Conservation (phyloP, 768 basidiomycete genomes). For the Suillus subalutaceus region DNA sequence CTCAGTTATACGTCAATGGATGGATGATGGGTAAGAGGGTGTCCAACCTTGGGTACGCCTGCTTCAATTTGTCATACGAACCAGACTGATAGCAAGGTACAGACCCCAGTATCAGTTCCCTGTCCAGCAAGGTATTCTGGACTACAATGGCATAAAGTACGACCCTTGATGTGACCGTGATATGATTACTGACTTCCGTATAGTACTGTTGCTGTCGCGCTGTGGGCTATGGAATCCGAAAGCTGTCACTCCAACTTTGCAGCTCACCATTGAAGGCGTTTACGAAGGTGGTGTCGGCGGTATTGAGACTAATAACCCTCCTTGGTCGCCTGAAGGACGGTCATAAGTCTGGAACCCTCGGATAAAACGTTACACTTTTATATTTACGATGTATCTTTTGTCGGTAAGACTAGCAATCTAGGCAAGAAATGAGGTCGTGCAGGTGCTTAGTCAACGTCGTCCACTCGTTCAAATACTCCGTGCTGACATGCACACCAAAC, state of each 20-base stretch:
- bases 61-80: conserved; percentile 7
- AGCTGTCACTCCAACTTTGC: conserved; percentile 51
- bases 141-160: conserved; percentile 74
- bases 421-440: too few relatives aligned
- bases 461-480: too few relatives aligned
- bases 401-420: too few relatives aligned
- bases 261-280: conserved; percentile 55
- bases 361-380: background rate
- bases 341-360: background rate
- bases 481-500: background rate
- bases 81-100: background rate
- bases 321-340: conserved; percentile 42
- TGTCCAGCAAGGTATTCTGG: conserved; percentile 78
- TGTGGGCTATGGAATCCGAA: conserved; percentile 68
- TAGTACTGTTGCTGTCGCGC: conserved; percentile 62
- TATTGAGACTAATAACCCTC: conserved; percentile 59
- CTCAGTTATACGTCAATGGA: conserved; percentile 78
- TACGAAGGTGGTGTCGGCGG: conserved; percentile 70
- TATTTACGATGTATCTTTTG: background rate
- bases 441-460: too few relatives aligned
- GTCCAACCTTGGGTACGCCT: conserved; percentile 63
- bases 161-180: conserved; percentile 1
- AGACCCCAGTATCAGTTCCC: conserved; percentile 84
- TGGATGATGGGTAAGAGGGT: conserved; percentile 91
- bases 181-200: background rate